Conservation (phyloP, 2,329 filamentous ascomycete genomes). For the Penicillium brevicompactum region DNA sequence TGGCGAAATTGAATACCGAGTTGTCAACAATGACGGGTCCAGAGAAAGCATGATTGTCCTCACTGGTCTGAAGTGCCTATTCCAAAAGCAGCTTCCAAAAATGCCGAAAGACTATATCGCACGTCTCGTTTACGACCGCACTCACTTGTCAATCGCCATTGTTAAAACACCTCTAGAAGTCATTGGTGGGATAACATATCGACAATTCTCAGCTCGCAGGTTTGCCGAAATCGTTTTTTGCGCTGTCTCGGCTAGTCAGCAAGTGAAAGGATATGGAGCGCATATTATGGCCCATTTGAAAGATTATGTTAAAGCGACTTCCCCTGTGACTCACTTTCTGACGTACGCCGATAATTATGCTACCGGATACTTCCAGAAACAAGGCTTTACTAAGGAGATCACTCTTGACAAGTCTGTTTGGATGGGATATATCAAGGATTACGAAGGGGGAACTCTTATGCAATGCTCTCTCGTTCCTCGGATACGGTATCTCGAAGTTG, state of each 20-base stretch:
- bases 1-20: conserved; percentile 93
- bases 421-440: conserved; percentile 99
- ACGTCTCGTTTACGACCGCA: conserved; percentile 92
- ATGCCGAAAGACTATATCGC: conserved; percentile 99
- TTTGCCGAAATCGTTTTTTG: conserved; percentile 99
- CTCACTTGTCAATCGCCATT: conserved; percentile 93
- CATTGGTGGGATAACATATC: conserved; percentile 89
- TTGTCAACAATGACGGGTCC: conserved; percentile 93
- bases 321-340: conserved; percentile 95
- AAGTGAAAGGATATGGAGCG: conserved; percentile 97
- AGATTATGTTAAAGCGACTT: conserved; percentile 95
- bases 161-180: conserved; percentile 95
- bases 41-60: conserved; percentile 89
- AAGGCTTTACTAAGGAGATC: conserved; percentile 98
- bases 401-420: conserved; percentile 85
- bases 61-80: conserved; percentile 94
- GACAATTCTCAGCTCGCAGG: conserved; percentile 84
- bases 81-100: conserved; percentile 96
- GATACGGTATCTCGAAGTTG: conserved; percentile 88
- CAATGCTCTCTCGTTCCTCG: conserved; percentile 96
- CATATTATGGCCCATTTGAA: conserved; percentile 98
- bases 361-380: conserved; percentile 98
- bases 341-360: conserved; percentile 99
- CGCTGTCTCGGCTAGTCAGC: conserved; percentile 94
- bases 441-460: conserved; percentile 98